Base-by-base conservation (phyloP, 179 eudicot genomes). In the Spergularia azorica region DNA sequence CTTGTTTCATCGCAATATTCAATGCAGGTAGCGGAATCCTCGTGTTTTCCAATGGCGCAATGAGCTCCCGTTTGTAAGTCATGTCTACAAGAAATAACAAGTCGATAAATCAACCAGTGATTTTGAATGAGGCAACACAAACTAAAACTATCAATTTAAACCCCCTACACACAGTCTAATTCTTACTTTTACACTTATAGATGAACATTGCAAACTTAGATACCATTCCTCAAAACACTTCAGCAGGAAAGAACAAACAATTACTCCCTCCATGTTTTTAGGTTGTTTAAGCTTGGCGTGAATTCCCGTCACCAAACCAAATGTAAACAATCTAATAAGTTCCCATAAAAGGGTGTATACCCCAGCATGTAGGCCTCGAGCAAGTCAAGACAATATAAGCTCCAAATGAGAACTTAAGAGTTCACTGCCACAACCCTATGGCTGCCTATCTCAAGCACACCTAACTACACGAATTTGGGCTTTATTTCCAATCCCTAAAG, bases 1-100 rank as follows among this genome's bases (percentile, higher is more conserved):
- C 99, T 11, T 79, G 91, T 93, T 82, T 84, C 93, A 57, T 83
- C 75, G 69, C 92, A 90, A 80, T 87, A 91, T 72, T 91, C 99
- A 67, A 89, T 73, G 81, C 91, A 90, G 58, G 84, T 86, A 10
- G 96, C 95, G 9, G 80, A 75, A 80, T 90, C 91, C 43, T 88
- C 89, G 79, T 95, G 99, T 41, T 75, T 82, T 60, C 99, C 97
- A 52, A 93, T 72, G 21, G 75, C 73, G 62, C 75, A 72, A 73
- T 70, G 77, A 67, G 57, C 78, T 75, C 89, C 95, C 59, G 92
- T 84, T 46, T 83, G 82, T 79, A 95, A 83, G 86, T 93, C 90
- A 71, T 88, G 86, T 89, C 98, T 95, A 80, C 48, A 43, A 57
- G 60, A 76, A 65, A 36, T 12, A 76, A 20, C 9, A 73, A 76